Conservation (phyloP, 2,329 filamentous ascomycete genomes). For the Orbilia quercus region DNA sequence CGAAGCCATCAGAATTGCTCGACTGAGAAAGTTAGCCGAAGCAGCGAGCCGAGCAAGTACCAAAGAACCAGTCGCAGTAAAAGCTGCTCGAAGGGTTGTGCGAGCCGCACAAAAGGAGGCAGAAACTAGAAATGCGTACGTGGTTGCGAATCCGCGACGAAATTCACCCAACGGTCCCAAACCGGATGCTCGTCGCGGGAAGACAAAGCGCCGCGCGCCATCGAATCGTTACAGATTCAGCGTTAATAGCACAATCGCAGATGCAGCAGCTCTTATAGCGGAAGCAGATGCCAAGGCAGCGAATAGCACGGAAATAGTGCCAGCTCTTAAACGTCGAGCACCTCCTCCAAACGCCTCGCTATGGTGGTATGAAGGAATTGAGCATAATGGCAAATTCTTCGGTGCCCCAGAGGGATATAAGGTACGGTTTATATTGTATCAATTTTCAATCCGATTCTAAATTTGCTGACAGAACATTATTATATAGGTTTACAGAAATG, state of each 20-base stretch:
- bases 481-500: neutral
- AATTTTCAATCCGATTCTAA: neutral
- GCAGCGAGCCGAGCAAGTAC: neutral
- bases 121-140: slow-evolving; percentile 2
- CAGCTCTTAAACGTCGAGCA: slow-evolving; percentile 1
- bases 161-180: slow-evolving; percentile 4
- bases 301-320: slow-evolving; percentile 3
- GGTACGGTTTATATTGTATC: slow-evolving; percentile 12
- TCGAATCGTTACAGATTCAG: slow-evolving; percentile 1
- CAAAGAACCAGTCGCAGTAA: neutral
- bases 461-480: neutral
- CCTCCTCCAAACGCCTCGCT: slow-evolving; percentile 10
- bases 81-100: neutral
- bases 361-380: slow-evolving; percentile 35
- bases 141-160: slow-evolving; percentile 3
- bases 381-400: neutral
- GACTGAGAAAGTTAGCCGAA: slow-evolving; percentile 3
- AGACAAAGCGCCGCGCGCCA: neutral
- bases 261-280: slow-evolving; percentile 22
- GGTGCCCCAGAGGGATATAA: neutral
- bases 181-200: neutral
- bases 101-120: slow-evolving; percentile 7
- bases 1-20: slow-evolving; percentile 2
- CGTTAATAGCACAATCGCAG: slow-evolving; percentile 3
- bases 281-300: slow-evolving; percentile 15